phyloP scores from a whole-genome alignment of 1,139 yeast genomes.

The Tardiomyces blankii region DNA sequence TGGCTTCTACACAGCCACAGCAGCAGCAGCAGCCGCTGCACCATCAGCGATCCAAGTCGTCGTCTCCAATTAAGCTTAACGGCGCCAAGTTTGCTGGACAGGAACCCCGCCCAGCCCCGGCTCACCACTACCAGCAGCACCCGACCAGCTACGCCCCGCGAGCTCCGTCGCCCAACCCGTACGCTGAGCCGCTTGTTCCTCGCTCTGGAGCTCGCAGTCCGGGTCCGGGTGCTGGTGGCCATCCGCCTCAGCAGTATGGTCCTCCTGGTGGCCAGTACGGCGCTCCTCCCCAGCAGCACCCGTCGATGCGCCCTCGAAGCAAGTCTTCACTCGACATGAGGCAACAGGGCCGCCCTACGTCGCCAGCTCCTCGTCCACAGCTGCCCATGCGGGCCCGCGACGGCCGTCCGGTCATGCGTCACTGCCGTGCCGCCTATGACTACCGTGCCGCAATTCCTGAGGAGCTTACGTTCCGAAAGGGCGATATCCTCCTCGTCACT shows the following conservation, averaged over 20 bases:
- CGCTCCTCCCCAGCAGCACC: background rate
- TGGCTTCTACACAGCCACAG: background rate
- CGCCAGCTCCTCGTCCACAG: background rate
- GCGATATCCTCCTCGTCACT: conserved; percentile 59
- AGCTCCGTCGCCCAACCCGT: too few relatives aligned
- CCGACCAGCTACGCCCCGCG: too few relatives aligned
- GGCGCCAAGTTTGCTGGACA: too few relatives aligned
- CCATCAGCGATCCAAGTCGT: background rate
- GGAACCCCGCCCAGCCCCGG: too few relatives aligned
- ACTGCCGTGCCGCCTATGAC: conserved; percentile 59
- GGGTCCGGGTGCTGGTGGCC: background rate
- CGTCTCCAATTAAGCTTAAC: too few relatives aligned
- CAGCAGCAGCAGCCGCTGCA: background rate
- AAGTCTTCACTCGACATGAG: conserved; percentile 2
- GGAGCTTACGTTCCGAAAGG: conserved; percentile 62
- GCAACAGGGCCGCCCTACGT: background rate
- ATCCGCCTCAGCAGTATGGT: background rate
- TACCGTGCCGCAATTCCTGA: conserved; percentile 73
- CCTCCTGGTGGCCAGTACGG: background rate
- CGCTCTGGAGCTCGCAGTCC: too few relatives aligned
- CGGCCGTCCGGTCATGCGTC: conserved; percentile 43
- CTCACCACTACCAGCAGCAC: too few relatives aligned
- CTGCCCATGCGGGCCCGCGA: conserved; percentile 31
- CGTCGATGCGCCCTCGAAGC: background rate
- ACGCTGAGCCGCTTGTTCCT: too few relatives aligned